Evolutionary conservation across 139 green algal genomes (phyloP).

Genomic region (Chlamydomonas schloesseri): DNA sequence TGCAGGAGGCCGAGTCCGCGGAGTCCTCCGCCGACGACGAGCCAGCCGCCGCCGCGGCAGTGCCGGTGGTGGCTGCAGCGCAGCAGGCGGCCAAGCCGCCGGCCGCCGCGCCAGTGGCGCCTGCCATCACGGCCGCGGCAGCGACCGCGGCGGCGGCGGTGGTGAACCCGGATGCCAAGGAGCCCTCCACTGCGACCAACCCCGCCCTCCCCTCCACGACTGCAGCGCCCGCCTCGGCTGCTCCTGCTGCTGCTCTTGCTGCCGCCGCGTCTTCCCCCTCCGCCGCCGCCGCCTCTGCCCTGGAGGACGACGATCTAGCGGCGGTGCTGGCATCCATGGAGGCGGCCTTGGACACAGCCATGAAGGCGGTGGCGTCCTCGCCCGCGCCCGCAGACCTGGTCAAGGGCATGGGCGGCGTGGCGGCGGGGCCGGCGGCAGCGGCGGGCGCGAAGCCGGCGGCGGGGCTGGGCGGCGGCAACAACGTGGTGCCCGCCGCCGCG

Average conservation of each 20-base stretch:
- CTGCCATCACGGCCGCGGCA: background rate
- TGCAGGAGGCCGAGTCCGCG: background rate
- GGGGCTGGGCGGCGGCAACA: background rate
- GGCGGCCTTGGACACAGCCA: slow-evolving; percentile 12
- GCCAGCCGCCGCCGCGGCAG: background rate
- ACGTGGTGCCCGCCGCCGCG: too few relatives aligned
- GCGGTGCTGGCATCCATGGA: slow-evolving; percentile 32
- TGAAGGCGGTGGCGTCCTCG: background rate
- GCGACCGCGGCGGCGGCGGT: too few relatives aligned
- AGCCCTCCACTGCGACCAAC: too few relatives aligned
- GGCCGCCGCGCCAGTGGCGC: background rate
- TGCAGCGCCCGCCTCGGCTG: too few relatives aligned
- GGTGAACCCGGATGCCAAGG: background rate
- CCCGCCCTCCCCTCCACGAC: too few relatives aligned
- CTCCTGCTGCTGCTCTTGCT: too few relatives aligned
- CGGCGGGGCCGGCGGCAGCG: background rate
- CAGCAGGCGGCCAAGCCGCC: background rate
- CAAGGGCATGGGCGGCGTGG: background rate
- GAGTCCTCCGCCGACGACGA: too few relatives aligned
- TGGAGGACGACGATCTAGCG: slow-evolving; percentile 27
- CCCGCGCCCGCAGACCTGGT: background rate
- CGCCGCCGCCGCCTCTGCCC: background rate
- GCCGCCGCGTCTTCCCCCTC: background rate
- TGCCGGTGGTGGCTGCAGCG: background rate
- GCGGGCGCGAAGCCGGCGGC: background rate